Evolutionary conservation across 2,329 filamentous ascomycete genomes (phyloP).

Genomic region (Colletotrichum melonis): DNA sequence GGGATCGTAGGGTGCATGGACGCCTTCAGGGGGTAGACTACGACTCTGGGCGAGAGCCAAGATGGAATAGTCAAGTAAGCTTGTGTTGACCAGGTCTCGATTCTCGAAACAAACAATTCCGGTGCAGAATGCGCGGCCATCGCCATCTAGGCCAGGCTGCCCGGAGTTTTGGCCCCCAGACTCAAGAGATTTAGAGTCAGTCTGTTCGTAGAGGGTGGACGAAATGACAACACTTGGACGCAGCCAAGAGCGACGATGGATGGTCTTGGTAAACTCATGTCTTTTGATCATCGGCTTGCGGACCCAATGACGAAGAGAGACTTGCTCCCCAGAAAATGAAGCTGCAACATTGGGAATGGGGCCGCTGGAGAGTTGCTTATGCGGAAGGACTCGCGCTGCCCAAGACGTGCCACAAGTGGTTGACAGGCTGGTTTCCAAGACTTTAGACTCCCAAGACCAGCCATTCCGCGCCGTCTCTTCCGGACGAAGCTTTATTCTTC

Average conservation of each 20-base stretch:
- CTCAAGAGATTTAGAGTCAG: not conserved
- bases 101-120: slow-evolving; percentile 12
- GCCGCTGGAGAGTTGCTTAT: not conserved
- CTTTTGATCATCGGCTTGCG: not conserved
- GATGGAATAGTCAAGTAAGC: slow-evolving; percentile 12
- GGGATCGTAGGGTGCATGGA: slow-evolving; percentile 11
- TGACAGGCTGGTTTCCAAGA: slow-evolving; percentile 7
- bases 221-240: slow-evolving; percentile 2
- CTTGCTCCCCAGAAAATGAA: slow-evolving; percentile 20
- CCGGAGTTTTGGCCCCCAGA: slow-evolving; percentile 3
- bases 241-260: slow-evolving; percentile 26
- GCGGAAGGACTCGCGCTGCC: not conserved
- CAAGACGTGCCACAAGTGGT: not conserved
- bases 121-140: not conserved
- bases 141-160: not conserved
- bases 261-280: slow-evolving; percentile 29
- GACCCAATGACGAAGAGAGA: slow-evolving; percentile 13
- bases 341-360: slow-evolving; percentile 8
- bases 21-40: not conserved
- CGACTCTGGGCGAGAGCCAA: not conserved
- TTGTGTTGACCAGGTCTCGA: slow-evolving; percentile 10
- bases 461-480: slow-evolving; percentile 27
- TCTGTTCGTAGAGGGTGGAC: not conserved
- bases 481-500: slow-evolving; percentile 15
- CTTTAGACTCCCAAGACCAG: slow-evolving; percentile 17